phyloP scores from a whole-genome alignment of 2,329 filamentous ascomycete species.

The Diaporthe capsici region DNA sequence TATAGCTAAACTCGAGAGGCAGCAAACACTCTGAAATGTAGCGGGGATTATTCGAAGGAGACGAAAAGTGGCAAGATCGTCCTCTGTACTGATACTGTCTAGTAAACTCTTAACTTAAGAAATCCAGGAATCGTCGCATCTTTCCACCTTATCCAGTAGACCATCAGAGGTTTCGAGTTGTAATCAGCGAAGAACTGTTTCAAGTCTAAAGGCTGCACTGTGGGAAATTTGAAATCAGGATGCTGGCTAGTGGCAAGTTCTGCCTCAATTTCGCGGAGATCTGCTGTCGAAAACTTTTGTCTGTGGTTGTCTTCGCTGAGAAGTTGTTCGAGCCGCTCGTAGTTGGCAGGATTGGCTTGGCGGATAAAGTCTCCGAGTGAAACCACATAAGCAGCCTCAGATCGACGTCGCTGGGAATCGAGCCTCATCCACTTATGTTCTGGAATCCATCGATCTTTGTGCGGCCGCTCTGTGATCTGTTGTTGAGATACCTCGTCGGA shows the following conservation, averaged over 20 bases:
- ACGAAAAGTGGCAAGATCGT: too few relatives aligned
- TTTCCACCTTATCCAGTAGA: not conserved
- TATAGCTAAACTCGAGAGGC: too few relatives aligned
- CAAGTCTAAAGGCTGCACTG: not conserved
- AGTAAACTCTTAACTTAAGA: not conserved
- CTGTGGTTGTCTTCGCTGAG: not conserved
- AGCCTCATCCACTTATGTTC: too few relatives aligned
- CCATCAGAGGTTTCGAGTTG: too few relatives aligned
- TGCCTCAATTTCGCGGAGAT: not conserved
- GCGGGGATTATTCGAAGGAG: too few relatives aligned
- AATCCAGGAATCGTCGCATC: not conserved
- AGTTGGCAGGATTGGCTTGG: not conserved
- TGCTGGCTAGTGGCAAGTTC: not conserved
- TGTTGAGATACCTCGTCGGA: too few relatives aligned
- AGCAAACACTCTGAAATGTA: too few relatives aligned
- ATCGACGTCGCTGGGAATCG: too few relatives aligned
- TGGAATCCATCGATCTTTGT: too few relatives aligned
- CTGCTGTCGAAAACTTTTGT: not conserved
- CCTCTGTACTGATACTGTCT: too few relatives aligned
- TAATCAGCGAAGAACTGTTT: not conserved
- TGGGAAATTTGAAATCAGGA: rapidly evolving
- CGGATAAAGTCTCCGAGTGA: not conserved
- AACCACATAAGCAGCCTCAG: not conserved
- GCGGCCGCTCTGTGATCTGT: too few relatives aligned
- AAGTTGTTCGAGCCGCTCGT: not conserved